Evolutionary conservation across 345 rosid genomes (phyloP).

Genomic region (Ceriops zippeliana): DNA sequence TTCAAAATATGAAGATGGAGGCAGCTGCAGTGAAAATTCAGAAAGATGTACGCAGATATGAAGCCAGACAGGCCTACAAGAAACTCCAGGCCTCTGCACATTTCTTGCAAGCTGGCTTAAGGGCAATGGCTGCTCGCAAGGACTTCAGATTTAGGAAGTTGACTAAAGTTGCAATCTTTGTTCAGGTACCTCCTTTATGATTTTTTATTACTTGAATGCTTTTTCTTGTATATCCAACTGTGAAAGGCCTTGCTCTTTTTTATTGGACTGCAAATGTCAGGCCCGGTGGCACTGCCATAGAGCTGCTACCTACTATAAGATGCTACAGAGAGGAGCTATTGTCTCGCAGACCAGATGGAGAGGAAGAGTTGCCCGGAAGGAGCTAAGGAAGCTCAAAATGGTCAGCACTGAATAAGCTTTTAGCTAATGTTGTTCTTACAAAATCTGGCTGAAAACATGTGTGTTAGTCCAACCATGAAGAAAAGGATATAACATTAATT

Average conservation of each 20-base stretch:
- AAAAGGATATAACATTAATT: background rate
- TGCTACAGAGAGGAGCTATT: conserved; percentile 57
- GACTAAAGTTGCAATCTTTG: conserved; percentile 60
- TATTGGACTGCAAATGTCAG: conserved; percentile 28
- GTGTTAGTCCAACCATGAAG: too few relatives aligned
- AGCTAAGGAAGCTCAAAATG: conserved; percentile 76
- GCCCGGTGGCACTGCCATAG: conserved; percentile 65
- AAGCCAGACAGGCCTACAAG: conserved; percentile 49
- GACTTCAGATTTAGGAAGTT: conserved; percentile 53
- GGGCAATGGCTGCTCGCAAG: conserved; percentile 66
- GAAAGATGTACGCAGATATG: conserved; percentile 48
- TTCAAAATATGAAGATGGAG: conserved; percentile 40
- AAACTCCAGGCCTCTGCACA: conserved; percentile 48
- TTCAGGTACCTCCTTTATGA: conserved; percentile 41
- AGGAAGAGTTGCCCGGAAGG: conserved; percentile 57
- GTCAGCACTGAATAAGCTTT: conserved; percentile 29
- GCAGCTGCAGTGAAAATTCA: conserved; percentile 71
- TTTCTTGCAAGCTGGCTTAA: conserved; percentile 55
- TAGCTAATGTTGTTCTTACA: background rate
- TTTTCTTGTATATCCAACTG: background rate
- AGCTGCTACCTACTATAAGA: conserved; percentile 51
- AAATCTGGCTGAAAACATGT: too few relatives aligned
- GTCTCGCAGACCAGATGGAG: conserved; percentile 75
- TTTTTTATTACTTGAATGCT: conserved; percentile 1
- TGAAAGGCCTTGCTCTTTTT: background rate